Base-by-base conservation (phyloP, 2,329 filamentous ascomycete species). In the Fusarium irregulare region DNA sequence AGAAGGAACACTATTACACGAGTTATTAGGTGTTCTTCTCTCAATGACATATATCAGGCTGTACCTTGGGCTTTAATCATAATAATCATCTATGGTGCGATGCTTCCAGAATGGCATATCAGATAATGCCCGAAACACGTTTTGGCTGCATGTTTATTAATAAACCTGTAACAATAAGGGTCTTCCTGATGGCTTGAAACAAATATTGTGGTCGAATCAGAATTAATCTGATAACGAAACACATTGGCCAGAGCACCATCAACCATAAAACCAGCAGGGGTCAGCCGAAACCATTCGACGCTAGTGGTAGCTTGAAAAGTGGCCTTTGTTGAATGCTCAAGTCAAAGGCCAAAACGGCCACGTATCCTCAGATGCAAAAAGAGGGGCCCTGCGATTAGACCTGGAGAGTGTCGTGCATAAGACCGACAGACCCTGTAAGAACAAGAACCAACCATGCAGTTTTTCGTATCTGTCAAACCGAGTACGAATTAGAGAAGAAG, bases 361-460 rank as follows among this genome's bases (percentile, higher is more conserved):
- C 67, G 67, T 68, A 64, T 70, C 66, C 61, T 67, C 42, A 49
- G 59, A 25, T 61, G 25, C 8, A 34, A 66, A 60, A 64, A 50
- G 46, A 60, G 58, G 64, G 64, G 27, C 44, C 20, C 21, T 37
- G 30, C 46, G 50, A 44, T 64, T 45, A 28, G 20, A 59, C 45
- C 48, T 45, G 42, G 46, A 37, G 6, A 58, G 55, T 69, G 65
- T 68, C 54, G 65, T 68, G 65, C 61, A 55, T 67, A 58, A 34
- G 64, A 32, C 47, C 21, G 37, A 50, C 34, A 16, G 45, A 45
- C 62, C 48, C 62, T 41, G 59, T 40, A 40, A 53, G 42, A 47
- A 51, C 12, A 20, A 27, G 49, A 41, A 28, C 25, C 42, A 60
- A 49, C 30, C 37, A 27, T 41, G 23, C 23, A 16, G 11, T 51